Base-by-base conservation (phyloP, 139 green algal species). In the Chlamydomonas sp. region DNA sequence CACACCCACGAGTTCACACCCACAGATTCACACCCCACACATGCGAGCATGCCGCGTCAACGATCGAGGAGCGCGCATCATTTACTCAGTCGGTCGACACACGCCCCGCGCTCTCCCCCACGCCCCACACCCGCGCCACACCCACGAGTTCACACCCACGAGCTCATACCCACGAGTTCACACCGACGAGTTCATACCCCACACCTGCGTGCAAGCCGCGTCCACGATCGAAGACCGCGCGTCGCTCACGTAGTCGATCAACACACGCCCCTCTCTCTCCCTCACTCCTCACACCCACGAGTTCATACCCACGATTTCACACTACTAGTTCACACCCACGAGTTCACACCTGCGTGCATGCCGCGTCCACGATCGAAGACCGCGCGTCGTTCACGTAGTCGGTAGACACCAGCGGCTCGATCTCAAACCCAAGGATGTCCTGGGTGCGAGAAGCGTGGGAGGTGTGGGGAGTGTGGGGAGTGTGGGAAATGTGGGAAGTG, bases 331-430 rank as follows among this genome's bases (percentile, higher is more conserved):
- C 43, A 54, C 20, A 13, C 13, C 43, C 43, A 13, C 20, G 43
- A 13, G 20, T 54, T n/a, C 28, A 48, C 48, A 83, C 80, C 74
- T 88, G 82, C 1, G 90, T 96, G 68, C 73, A 90, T 0, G 74
- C 62, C 24, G 87, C 87, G 64, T 96, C 90, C 43, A 96, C 87
- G 43, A 96, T 91, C 66, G 76, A 74, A 30, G 77, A 85, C 33
- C 87, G 76, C 5, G 50, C 0, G 63, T 96, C 88, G 75, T 94
- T 94, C 36, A 93, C 77, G 58, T 90, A 96, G 73, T 96, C 90
- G 0, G 81, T 88, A 48, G 75, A 84, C 36, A 95, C 88, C 36
- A 92, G 69, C 68, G 30, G 90, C 73, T 39, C 74, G 72, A 78
- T 65, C 76, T 95, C 89, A 76, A 83, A 95, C 13, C 88, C 85